Evolutionary conservation across 805 yeast genomes (phyloP).

Genomic region (Metschnikowia reukaufii): DNA sequence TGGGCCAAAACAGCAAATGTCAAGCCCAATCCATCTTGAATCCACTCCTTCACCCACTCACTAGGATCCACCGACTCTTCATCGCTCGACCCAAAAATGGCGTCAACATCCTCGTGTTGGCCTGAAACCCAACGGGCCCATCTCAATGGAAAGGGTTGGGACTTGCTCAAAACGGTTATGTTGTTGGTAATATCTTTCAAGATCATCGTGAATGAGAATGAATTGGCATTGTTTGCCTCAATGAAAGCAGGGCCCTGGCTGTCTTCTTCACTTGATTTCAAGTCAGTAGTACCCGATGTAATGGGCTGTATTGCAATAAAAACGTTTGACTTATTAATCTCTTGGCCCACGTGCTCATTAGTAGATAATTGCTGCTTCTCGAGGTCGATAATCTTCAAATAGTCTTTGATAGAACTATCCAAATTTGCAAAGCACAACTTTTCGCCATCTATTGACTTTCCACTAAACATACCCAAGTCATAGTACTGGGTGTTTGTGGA

Average conservation of each 20-base stretch:
- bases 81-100: constrained; percentile 19
- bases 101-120: constrained; percentile 24
- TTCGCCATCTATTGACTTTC: constrained; percentile 79
- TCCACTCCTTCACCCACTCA: constrained; percentile 47
- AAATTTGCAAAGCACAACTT: constrained; percentile 86
- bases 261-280: constrained; percentile 15
- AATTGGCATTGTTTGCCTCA: constrained; percentile 47
- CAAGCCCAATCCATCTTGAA: constrained; percentile 63
- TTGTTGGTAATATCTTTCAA: constrained; percentile 78
- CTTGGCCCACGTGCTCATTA: constrained; percentile 18
- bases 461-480: constrained; percentile 69
- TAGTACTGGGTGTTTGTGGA: constrained; percentile 25
- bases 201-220: constrained; percentile 74
- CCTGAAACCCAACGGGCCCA: constrained; percentile 95
- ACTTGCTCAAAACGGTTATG: constrained; percentile 68
- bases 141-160: constrained; percentile 85
- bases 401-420: constrained; percentile 64
- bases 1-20: constrained; percentile 88
- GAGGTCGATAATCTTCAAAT: constrained; percentile 27
- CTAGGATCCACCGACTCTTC: constrained; percentile 34
- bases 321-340: constrained; percentile 53
- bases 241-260: constrained; percentile 28
- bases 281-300: constrained; percentile 7
- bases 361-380: constrained; percentile 21
- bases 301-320: constrained; percentile 72